Evolutionary conservation across 2,329 filamentous ascomycete species (phyloP).

Genomic region (Meredithiella fracta): DNA sequence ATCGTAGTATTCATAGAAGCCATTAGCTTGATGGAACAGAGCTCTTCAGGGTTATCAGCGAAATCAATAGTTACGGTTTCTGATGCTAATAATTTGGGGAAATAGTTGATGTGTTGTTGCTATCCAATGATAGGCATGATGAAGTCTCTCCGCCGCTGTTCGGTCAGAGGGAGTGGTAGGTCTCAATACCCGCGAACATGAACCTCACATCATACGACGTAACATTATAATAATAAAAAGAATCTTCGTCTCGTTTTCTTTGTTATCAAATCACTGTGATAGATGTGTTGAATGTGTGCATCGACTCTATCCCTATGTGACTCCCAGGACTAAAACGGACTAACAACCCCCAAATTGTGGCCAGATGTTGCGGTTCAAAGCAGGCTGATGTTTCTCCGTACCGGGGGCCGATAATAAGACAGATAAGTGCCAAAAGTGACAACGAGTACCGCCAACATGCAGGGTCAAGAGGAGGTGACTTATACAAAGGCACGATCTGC

Average conservation of each 20-base stretch:
- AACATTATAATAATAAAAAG: too few relatives aligned
- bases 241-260: neutral
- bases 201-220: too few relatives aligned
- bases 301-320: neutral
- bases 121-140: too few relatives aligned
- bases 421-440: neutral
- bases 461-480: neutral
- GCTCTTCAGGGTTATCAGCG: too few relatives aligned
- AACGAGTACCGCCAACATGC: neutral
- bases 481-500: constrained; percentile 1
- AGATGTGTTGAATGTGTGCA: neutral
- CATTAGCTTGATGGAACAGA: too few relatives aligned
- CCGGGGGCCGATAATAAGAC: neutral
- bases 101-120: too few relatives aligned
- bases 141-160: too few relatives aligned
- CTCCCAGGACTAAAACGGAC: neutral
- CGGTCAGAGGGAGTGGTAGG: too few relatives aligned
- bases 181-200: too few relatives aligned
- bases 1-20: too few relatives aligned
- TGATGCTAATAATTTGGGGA: too few relatives aligned
- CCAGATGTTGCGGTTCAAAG: neutral
- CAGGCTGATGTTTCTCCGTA: neutral
- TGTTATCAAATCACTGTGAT: neutral
- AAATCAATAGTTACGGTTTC: too few relatives aligned
- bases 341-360: neutral